Conservation (phyloP, 148 eudicot species). For the Selenicereus undatus region DNA sequence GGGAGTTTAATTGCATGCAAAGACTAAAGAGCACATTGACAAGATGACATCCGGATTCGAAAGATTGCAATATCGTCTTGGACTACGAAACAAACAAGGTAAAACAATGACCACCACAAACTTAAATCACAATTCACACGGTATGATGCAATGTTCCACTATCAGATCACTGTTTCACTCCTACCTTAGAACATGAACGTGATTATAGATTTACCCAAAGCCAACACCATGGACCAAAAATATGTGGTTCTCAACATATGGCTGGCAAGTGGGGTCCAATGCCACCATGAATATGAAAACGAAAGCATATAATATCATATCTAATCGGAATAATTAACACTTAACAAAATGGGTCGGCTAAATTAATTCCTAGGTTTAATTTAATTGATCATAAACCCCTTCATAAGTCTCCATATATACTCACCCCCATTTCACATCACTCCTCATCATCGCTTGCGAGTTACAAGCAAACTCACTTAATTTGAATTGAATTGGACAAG, state of each 20-base stretch:
- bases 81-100: neutral
- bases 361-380: neutral
- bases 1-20: neutral
- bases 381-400: neutral
- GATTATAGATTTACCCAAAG: neutral
- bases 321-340: no score
- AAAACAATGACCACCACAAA: neutral
- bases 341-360: neutral
- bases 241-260: neutral
- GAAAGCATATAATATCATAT: neutral
- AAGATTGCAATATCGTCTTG: neutral
- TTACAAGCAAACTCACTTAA: neutral
- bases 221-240: neutral
- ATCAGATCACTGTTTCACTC: neutral
- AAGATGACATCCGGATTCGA: neutral
- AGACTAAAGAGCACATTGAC: neutral
- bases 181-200: neutral
- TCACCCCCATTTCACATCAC: neutral
- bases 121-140: neutral
- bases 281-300: neutral
- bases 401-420: neutral
- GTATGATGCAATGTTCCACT: neutral
- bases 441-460: neutral
- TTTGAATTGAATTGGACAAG: neutral
- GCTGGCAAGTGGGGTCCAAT: neutral